Evolutionary conservation across 768 basidiomycete species (phyloP).

Genomic region (Mycena epipterygia): DNA sequence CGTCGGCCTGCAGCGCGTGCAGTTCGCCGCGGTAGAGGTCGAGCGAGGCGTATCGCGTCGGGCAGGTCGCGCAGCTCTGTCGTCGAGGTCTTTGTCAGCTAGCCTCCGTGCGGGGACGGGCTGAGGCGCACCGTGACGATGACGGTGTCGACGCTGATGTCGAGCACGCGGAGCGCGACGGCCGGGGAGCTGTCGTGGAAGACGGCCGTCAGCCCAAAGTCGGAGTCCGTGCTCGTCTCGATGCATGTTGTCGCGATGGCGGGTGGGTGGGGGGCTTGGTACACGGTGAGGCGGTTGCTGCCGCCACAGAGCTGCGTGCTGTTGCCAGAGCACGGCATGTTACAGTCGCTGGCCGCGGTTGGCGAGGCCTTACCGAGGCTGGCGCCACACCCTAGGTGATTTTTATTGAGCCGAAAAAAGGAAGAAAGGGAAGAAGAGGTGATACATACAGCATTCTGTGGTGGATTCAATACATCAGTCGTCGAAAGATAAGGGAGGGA

Average conservation of each 20-base stretch:
- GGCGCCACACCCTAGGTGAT: neutral
- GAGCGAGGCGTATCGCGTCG: neutral
- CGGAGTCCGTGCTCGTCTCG: neutral
- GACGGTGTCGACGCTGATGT: neutral
- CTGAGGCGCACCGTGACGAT: neutral
- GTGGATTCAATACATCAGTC: neutral
- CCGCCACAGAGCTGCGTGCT: conserved; percentile 7
- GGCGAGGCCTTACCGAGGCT: neutral
- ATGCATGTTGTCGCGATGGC: neutral
- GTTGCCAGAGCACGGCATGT: conserved; percentile 7
- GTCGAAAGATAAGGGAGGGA: neutral
- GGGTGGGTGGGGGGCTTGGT: neutral
- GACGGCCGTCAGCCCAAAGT: neutral
- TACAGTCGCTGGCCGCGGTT: neutral
- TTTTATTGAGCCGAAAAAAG: neutral
- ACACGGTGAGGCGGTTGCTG: conserved; percentile 2
- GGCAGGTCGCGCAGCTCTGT: neutral
- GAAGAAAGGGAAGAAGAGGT: too few relatives aligned
- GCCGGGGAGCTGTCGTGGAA: neutral
- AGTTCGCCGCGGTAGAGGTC: neutral
- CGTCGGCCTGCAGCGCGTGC: neutral
- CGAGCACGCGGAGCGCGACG: neutral
- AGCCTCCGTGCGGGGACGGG: too few relatives aligned
- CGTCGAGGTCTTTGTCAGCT: too few relatives aligned
- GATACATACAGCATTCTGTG: conserved; percentile 25